Evolutionary conservation across 129 eudicot species (phyloP), one percentile per base, ranked within the genome.

Genomic region (Sambucus nigra): DNA sequence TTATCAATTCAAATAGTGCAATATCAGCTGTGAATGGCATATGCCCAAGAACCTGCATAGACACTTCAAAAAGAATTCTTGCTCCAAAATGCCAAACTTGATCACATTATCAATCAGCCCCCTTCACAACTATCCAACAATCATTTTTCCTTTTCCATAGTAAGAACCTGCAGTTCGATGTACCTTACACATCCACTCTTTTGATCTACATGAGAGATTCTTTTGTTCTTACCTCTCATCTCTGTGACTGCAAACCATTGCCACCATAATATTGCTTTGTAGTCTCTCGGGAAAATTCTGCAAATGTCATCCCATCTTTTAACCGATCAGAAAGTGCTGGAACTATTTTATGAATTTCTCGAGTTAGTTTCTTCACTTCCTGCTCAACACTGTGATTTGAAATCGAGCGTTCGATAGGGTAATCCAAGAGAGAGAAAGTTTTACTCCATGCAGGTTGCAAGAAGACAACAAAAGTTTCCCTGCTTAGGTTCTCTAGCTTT

Each of bases 401-500:
- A 47, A 61, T 51, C 33, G 38, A 63, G 31, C 23, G 35, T 47
- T 71, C 70, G 23, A 65, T 21, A 4, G 85, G 60, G 49, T 78
- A 85, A 60, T 76, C 78, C 22, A 67, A 76, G 19, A 80, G 66
- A 53, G 63, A 71, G 51, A 91, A 76, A 5, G 49, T 66, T 62
- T 77, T 91, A 69, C 51, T 65, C 99, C 95, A 91, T 4, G 95
- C 75, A 11, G 99, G 99, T 74, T 91, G 95, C 69, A 91, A 64
- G 77, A 91, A 91, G 28, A 91, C 87, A 48, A 91, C 99, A 66
- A 91, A 91, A 14, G 79, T 86, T 70, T 86, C 95, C 74, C 99
- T 69, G 76, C 99, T 82, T 53, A 86, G 23, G 55, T 74, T 50
- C 32, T 76, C 84, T 32, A 75, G 20, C 46, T 61, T 40, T 25